Evolutionary conservation across 805 yeast genomes (phyloP).

Genomic region (Metschnikowia arizonensis): DNA sequence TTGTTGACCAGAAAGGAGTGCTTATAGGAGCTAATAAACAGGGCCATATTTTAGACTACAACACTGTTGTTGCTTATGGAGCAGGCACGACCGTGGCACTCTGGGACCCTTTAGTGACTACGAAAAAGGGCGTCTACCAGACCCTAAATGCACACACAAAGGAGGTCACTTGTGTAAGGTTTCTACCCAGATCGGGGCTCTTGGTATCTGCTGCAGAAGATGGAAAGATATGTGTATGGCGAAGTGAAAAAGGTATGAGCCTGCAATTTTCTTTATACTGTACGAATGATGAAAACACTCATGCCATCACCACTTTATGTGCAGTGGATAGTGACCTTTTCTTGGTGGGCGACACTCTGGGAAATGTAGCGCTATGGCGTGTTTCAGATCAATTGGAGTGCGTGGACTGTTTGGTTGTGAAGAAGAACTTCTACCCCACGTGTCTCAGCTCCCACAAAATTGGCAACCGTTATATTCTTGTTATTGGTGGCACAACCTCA

Average conservation of each 20-base stretch:
- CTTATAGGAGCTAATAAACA: slow-evolving; percentile 74
- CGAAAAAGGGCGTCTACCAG: slow-evolving; percentile 43
- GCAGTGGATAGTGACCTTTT: slow-evolving; percentile 39
- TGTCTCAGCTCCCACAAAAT: slow-evolving; percentile 33
- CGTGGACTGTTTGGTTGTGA: slow-evolving; percentile 31
- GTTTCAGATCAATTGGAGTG: slow-evolving; percentile 23
- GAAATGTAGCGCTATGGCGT: slow-evolving; percentile 52
- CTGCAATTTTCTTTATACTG: slow-evolving; percentile 24
- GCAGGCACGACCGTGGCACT: slow-evolving; percentile 64
- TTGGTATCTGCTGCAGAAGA: slow-evolving; percentile 70
- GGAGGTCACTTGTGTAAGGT: slow-evolving; percentile 63
- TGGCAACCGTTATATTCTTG: slow-evolving; percentile 42
- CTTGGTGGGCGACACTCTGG: slow-evolving; percentile 63
- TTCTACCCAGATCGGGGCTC: slow-evolving; percentile 39
- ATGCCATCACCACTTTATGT: slow-evolving; percentile 54
- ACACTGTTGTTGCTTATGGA: slow-evolving; percentile 60
- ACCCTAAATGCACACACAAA: slow-evolving; percentile 60
- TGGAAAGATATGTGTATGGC: slow-evolving; percentile 59
- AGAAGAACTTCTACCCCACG: slow-evolving; percentile 48
- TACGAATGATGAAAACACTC: slow-evolving; percentile 9
- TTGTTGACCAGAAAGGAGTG: slow-evolving; percentile 45
- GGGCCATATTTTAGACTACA: slow-evolving; percentile 54
- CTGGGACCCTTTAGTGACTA: slow-evolving; percentile 53
- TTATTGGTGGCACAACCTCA: slow-evolving; percentile 70
- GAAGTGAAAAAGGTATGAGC: slow-evolving; percentile 8